Base-by-base conservation (phyloP, 176 grass and related monocot genomes). In the Phyllostachys edulis region DNA sequence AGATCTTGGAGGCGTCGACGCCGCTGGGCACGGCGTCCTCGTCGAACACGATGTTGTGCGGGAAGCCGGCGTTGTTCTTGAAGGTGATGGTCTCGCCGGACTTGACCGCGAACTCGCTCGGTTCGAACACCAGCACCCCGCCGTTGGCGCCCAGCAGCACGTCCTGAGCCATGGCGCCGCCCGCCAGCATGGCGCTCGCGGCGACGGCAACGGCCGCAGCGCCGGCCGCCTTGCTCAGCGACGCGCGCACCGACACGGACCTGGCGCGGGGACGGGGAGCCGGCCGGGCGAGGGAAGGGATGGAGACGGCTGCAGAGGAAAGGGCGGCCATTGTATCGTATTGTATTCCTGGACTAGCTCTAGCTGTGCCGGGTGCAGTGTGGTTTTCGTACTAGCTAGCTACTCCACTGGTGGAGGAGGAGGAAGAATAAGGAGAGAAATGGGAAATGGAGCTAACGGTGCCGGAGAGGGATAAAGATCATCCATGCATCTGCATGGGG, bases 51-150 rank as follows among this genome's bases (percentile, higher is more conserved):
- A 98, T 47, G 83, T 98, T 98, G 91, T 98, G 96, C 15, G 96
- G 96, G 96, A 12, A 98, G 2, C 85, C 93, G 11, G 80, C 96
- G 87, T 98, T 98, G 93, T 98, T 98, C 89, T 95, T 98, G 91
- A 98, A 98, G 14, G 82, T 85, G 71, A 98, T 98, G 51, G 82
- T 90, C 67, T 98, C 96, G 27, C 96, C 96, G 4, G 93, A 1
- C 26, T 94, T 71, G 38, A 98, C 89, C 36, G 83, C 77, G 85
- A 98, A 90, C 5, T 95, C 85, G 65, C 11, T 88, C 9, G 96
- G 96, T 47, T 92, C 87, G 80, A 98, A 95, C 24, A 83, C 93
- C 13, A 98, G 93, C 52, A 40, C 63, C 64, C 96, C 96, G 3
- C 88, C 89, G 36, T 20, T 41, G 14, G 52, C 82, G 20, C 96